Percentiles rank a stretch among this genome's conserved stretches.
Evolutionary conservation across 495 filamentous ascomycete genomes (phyloP).

Genomic region (Antarctomyces pellizariae): DNA sequence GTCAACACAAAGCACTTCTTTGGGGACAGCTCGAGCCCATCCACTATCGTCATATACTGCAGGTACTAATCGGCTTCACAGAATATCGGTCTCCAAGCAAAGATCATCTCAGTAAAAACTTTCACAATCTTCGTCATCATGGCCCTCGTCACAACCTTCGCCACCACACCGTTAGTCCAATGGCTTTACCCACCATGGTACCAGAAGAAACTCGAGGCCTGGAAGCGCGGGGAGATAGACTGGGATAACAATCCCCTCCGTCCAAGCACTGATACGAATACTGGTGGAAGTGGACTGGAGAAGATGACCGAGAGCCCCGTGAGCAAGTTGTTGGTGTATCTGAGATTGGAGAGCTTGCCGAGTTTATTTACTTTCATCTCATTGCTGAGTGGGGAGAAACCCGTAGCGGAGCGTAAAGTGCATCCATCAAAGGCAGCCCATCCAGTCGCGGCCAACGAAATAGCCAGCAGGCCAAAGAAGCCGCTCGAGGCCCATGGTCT

Average conservation of each 20-base stretch:
- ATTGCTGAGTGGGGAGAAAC: constrained; percentile 36
- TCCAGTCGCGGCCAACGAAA: constrained; percentile 5
- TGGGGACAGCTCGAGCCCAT: too few species aligned
- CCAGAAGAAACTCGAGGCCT: constrained; percentile 74
- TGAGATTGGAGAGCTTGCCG: constrained; percentile 78
- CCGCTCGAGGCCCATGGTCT: constrained; percentile 67
- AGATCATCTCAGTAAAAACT: constrained; percentile 62
- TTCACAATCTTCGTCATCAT: constrained; percentile 99
- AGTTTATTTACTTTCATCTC: constrained; percentile 67
- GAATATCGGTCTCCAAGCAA: constrained; percentile 89
- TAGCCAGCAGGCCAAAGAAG: constrained; percentile 16
- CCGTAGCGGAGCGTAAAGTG: constrained; percentile 17
- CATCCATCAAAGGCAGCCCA: constrained; percentile 22
- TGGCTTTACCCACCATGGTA: constrained; percentile 72
- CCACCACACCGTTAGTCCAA: constrained; percentile 65
- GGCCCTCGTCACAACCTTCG: constrained; percentile 78
- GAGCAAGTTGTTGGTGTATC: constrained; percentile 26
- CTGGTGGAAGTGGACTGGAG: too few species aligned
- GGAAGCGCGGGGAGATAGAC: constrained; percentile 79
- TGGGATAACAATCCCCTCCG: constrained; percentile 53
- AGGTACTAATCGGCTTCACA: too few species aligned
- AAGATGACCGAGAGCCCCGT: constrained; percentile 22
- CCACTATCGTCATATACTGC: too few species aligned
- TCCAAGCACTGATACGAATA: constrained; percentile 14
- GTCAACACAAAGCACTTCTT: too few species aligned